Evolutionary conservation across 2,329 filamentous ascomycete species (phyloP).

Genomic region (Aspergillus aculeatinus): DNA sequence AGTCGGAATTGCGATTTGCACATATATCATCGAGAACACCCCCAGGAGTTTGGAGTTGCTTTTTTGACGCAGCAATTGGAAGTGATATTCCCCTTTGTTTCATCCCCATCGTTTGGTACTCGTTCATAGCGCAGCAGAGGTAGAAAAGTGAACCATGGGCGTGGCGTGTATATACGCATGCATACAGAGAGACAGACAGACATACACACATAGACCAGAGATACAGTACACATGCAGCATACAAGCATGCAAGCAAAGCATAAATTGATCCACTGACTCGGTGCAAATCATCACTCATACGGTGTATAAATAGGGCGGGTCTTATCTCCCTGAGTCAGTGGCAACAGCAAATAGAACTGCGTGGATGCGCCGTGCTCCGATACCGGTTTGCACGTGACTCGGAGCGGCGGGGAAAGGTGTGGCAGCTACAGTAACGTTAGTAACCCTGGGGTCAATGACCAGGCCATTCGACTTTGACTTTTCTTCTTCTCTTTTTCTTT

Average conservation of each 20-base stretch:
- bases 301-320: background rate
- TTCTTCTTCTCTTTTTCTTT: conserved; percentile 14
- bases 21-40: background rate
- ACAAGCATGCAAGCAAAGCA: too few species aligned
- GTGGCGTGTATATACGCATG: conserved; percentile 2
- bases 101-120: background rate
- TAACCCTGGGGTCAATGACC: background rate
- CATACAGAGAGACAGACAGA: background rate
- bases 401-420: background rate
- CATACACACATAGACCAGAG: background rate
- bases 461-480: conserved; percentile 13
- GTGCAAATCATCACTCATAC: background rate
- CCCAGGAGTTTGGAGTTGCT: conserved; percentile 11
- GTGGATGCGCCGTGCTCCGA: conserved; percentile 20
- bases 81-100: conserved; percentile 9
- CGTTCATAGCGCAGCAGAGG: background rate
- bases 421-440: background rate
- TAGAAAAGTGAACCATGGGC: conserved; percentile 2
- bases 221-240: background rate
- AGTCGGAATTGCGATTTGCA: conserved; percentile 12
- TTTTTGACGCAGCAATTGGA: background rate
- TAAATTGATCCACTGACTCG: too few species aligned
- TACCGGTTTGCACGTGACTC: conserved; percentile 29
- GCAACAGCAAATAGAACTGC: background rate
- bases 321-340: background rate